Evolutionary conservation across 2,329 filamentous ascomycete genomes (phyloP), one percentile per base, ranked within the genome.

Genomic region (Clonostachys rosea): DNA sequence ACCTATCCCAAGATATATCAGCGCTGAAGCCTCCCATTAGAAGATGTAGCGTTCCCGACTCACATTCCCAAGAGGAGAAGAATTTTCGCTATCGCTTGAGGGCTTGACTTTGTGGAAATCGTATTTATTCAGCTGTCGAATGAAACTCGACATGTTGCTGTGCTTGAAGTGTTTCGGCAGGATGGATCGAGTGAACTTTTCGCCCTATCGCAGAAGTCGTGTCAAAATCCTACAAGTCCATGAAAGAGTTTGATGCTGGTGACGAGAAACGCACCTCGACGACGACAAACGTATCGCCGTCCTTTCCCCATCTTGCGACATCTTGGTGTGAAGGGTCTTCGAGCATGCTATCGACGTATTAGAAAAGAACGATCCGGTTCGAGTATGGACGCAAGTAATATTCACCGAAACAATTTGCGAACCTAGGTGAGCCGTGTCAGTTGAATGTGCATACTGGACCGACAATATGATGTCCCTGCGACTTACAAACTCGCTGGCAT

Each of bases 111-210:
- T 99, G 75, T 99, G 94, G 58, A 99, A 99, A 63, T 96, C 91
- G 67, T 95, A 96, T 65, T 96, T 96, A 74, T 96, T 96, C 49
- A 96, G 74, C 65, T 96, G 91, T 43, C 91, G 87, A 49, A 96
- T 91, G 63, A 96, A 96, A 68, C 91, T 96, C 34, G 91, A 91
- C 72, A 96, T 96, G 66, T 96, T 96, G 79, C 90, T 95, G 70
- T 97, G 94, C 69, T 99, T 99, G 76, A 99, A 99, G 61, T 97
- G 91, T 64, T 97, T 96, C 3, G 94, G 94, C 14, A 99, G 81
- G 58, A 99, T 95, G 37, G 89, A 87, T 66, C 96, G 96, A 18
- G 94, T 97, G 62, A 99, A 99, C 67, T 95, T 96, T 66, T 97
- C 92, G 67, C 95, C 95, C 92, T 96, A 44, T 50, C 10, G 36